Evolutionary conservation across 129 eudicot genomes (phyloP).

Genomic region (Tagetes patula): DNA sequence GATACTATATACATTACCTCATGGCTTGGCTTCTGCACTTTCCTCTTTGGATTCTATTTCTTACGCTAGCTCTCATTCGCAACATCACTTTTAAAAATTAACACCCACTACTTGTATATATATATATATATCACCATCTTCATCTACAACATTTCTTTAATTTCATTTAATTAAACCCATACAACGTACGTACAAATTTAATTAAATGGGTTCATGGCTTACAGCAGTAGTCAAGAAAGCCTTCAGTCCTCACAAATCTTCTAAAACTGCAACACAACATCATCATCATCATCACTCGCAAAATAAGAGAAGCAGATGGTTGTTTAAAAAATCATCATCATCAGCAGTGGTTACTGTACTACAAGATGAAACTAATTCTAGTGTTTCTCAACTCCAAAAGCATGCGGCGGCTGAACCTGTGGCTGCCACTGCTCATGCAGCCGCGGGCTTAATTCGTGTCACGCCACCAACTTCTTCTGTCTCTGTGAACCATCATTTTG

Average conservation of each 20-base stretch:
- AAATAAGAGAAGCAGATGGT: conserved; percentile 77
- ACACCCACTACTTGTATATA: too few relatives aligned
- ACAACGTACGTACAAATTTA: too few relatives aligned
- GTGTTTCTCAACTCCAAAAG: too few relatives aligned
- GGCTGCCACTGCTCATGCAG: conserved; percentile 60
- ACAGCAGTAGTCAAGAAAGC: conserved; percentile 76
- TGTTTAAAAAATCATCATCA: conserved; percentile 47
- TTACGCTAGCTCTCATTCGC: conserved; percentile 9
- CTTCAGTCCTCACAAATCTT: conserved; percentile 64
- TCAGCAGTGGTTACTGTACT: conserved; percentile 19
- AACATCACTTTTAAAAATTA: neutral
- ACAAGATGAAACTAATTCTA: neutral
- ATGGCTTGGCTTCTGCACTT: conserved; percentile 8
- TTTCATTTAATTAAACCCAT: neutral
- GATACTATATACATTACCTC: neutral
- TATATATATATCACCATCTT: neutral
- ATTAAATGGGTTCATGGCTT: conserved; percentile 69
- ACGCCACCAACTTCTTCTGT: conserved; percentile 43
- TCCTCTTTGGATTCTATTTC: conserved; percentile 32
- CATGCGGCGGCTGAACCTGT: conserved; percentile 54
- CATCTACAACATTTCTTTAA: neutral
- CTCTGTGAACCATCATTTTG: conserved; percentile 44
- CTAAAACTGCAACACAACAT: conserved; percentile 19
- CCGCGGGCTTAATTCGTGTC: conserved; percentile 51
- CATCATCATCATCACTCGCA: neutral